A percentile compares a stretch with the other conserved stretches of the same genome.
These are phyloP conservation scores for Cladophialophora bantiana DNA, from an alignment of 2,329 filamentous ascomycete species.

Conservation along the genomic window DNA sequence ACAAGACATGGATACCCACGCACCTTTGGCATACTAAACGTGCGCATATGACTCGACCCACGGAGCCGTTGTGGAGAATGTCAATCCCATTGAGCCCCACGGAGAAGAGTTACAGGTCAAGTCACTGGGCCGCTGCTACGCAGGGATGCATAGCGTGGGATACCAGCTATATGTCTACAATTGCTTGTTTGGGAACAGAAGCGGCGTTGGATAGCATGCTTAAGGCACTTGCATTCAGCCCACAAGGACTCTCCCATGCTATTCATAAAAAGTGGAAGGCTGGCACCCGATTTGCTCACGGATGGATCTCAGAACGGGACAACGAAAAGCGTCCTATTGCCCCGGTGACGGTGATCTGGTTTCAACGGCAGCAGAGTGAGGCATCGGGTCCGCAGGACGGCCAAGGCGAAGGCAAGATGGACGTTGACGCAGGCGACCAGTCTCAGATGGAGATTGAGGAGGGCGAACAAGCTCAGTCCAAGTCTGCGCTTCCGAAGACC, in stretches of 20 bases:
- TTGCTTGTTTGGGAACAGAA: constrained; percentile 74
- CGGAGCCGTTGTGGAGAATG: constrained; percentile 86
- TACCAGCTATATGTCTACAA: constrained; percentile 90
- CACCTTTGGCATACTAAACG: constrained; percentile 94
- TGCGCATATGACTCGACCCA: constrained; percentile 82
- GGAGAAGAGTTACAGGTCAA: constrained; percentile 86
- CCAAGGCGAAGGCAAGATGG: not conserved
- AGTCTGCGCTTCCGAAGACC: not conserved
- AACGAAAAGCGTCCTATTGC: constrained; percentile 67
- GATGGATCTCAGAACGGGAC: constrained; percentile 65
- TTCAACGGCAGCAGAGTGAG: constrained; percentile 31
- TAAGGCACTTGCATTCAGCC: constrained; percentile 67
- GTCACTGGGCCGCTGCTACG: constrained; percentile 77
- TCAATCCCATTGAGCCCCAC: constrained; percentile 83
- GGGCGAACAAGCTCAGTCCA: constrained; percentile 11
- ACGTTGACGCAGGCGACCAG: not conserved
- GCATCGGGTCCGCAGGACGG: constrained; percentile 29
- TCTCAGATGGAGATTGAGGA: constrained; percentile 45
- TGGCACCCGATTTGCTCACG: constrained; percentile 64
- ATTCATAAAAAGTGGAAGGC: constrained; percentile 74
- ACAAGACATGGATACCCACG: constrained; percentile 94
- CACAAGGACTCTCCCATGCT: constrained; percentile 67
- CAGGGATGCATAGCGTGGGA: constrained; percentile 89
- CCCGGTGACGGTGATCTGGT: constrained; percentile 77
- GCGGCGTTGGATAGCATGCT: constrained; percentile 71